phyloP scores from a whole-genome alignment of 495 filamentous ascomycete species.

The Pseudoneurospora amorphoporcata region DNA sequence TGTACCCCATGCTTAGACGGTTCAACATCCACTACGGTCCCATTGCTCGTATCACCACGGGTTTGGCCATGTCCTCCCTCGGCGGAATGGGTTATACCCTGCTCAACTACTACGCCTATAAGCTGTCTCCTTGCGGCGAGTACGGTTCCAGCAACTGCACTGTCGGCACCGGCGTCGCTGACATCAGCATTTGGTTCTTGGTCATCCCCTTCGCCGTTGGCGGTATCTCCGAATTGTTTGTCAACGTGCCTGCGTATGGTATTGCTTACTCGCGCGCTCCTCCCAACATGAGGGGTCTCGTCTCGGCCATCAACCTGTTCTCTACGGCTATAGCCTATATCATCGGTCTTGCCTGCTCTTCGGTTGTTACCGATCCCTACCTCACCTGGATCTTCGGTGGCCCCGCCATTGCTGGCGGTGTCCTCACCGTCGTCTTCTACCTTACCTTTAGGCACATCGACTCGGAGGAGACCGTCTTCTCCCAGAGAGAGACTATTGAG shows the following conservation, averaged over 20 bases:
- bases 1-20: slow-evolving; percentile 59
- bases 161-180: slow-evolving; percentile 36
- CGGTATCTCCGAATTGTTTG: slow-evolving; percentile 61
- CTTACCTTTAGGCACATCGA: slow-evolving; percentile 43
- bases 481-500: not conserved
- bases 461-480: slow-evolving; percentile 32
- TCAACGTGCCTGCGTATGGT: slow-evolving; percentile 60
- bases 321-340: slow-evolving; percentile 49
- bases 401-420: slow-evolving; percentile 35
- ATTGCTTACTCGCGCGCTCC: slow-evolving; percentile 65
- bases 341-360: slow-evolving; percentile 48
- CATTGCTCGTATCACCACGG: slow-evolving; percentile 63
- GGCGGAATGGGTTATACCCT: slow-evolving; percentile 58
- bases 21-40: slow-evolving; percentile 57
- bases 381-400: slow-evolving; percentile 46
- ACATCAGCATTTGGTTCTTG: slow-evolving; percentile 41
- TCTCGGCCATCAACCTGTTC: slow-evolving; percentile 55
- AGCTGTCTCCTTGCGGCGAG: slow-evolving; percentile 38
- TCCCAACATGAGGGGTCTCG: slow-evolving; percentile 55
- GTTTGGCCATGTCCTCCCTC: slow-evolving; percentile 54
- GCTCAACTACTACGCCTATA: slow-evolving; percentile 64
- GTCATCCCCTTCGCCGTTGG: slow-evolving; percentile 40
- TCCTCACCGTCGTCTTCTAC: slow-evolving; percentile 38
- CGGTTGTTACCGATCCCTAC: slow-evolving; percentile 52
- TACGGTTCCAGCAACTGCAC: slow-evolving; percentile 33